These are phyloP conservation scores for Aspergillus funiculosus DNA, from an alignment of 495 filamentous ascomycete species.

Conservation along the genomic window DNA sequence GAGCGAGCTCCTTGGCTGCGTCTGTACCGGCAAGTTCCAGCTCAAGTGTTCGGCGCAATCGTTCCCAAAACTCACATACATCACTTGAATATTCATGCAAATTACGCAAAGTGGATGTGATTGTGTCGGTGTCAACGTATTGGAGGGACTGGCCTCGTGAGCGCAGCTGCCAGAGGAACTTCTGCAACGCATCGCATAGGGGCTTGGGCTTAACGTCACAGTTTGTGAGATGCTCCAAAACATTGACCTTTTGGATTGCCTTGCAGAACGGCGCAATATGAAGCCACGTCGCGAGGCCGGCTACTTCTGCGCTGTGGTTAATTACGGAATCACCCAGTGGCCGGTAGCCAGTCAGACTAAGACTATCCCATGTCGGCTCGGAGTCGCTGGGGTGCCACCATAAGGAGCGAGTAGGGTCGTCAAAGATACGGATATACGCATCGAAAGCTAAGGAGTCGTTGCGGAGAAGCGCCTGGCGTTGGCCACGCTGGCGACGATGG, in stretches of 20 bases:
- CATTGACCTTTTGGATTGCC: slow-evolving; percentile 46
- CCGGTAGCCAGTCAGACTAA: slow-evolving; percentile 56
- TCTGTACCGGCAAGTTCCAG: slow-evolving; percentile 45
- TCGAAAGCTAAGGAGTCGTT: slow-evolving; percentile 60
- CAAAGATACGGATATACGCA: slow-evolving; percentile 56
- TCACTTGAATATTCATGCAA: slow-evolving; percentile 41
- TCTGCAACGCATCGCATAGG: slow-evolving; percentile 44
- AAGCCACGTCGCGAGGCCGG: slow-evolving; percentile 52
- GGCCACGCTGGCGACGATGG: slow-evolving; percentile 49
- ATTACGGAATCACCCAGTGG: slow-evolving; percentile 44
- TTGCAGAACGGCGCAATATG: slow-evolving; percentile 54
- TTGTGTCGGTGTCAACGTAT: slow-evolving; percentile 40
- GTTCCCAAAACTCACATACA: slow-evolving; percentile 51
- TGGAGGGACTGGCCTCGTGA: slow-evolving; percentile 31
- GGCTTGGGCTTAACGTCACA: slow-evolving; percentile 47
- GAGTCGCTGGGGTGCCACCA: slow-evolving; percentile 61
- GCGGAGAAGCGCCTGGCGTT: slow-evolving; percentile 57
- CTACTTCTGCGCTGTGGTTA: slow-evolving; percentile 47
- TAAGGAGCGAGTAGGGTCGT: slow-evolving; percentile 57
- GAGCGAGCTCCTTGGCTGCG: slow-evolving; percentile 33
- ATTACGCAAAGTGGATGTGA: slow-evolving; percentile 41
- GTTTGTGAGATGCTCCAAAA: slow-evolving; percentile 46
- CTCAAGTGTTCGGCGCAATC: slow-evolving; percentile 47
- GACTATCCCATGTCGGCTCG: slow-evolving; percentile 67
- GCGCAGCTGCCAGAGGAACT: slow-evolving; percentile 40